Percentiles rank a stretch among this genome's conserved stretches.
phyloP scores from a whole-genome alignment of 129 eudicot genomes.

The Ambrosia trifida region DNA sequence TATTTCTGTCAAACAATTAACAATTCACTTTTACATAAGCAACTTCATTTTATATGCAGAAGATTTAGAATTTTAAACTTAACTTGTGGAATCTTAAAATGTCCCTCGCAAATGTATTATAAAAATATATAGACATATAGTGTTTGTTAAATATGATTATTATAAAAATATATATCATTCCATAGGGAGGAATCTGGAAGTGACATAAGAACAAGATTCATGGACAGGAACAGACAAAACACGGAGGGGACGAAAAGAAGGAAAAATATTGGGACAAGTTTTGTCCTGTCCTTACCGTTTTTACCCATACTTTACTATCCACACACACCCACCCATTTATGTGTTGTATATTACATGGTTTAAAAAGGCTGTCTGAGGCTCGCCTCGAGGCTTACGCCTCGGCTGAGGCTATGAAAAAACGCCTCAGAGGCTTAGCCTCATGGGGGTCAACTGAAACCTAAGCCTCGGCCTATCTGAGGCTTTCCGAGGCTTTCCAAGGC shows the following conservation, averaged over 20 bases:
- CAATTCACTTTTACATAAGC: constrained; percentile 17
- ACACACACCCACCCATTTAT: too few relatives aligned
- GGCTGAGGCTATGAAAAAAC: too few relatives aligned
- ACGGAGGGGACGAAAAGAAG: background rate
- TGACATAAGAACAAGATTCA: background rate
- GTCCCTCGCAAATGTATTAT: too few relatives aligned
- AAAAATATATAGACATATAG: too few relatives aligned
- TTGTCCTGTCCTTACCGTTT: background rate
- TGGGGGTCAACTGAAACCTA: too few relatives aligned
- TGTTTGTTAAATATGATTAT: background rate
- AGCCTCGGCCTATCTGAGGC: too few relatives aligned
- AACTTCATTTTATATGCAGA: constrained; percentile 7
- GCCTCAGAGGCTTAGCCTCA: too few relatives aligned
- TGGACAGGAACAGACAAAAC: background rate
- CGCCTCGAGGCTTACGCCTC: too few relatives aligned
- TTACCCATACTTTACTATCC: background rate
- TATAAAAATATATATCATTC: background rate
- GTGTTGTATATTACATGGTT: too few relatives aligned
- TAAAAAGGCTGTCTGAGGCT: too few relatives aligned
- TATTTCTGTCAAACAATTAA: constrained; percentile 53
- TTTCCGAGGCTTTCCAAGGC: too few relatives aligned
- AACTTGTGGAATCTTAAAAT: background rate
- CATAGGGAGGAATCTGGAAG: background rate
- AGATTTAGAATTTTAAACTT: background rate
- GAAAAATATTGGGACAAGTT: background rate